Percentiles rank a stretch among this genome's conserved stretches.
Evolutionary conservation across 768 basidiomycete species (phyloP).

Genomic region (Calocybe gangraenosa): DNA sequence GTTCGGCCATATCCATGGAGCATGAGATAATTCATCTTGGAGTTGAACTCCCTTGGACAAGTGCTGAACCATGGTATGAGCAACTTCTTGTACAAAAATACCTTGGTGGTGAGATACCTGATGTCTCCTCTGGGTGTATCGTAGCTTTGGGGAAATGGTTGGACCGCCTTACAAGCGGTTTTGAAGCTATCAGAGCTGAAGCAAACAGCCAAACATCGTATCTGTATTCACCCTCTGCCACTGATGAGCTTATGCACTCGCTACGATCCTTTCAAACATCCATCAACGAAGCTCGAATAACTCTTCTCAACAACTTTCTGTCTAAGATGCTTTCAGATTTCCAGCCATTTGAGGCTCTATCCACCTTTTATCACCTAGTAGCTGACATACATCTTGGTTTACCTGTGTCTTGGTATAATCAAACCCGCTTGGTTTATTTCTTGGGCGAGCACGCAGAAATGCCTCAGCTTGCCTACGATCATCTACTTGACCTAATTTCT

Average conservation of each 20-base stretch:
- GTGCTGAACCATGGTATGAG: slow-evolving; percentile 5
- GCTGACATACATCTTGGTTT: background rate
- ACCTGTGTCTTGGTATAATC: slow-evolving; percentile 6
- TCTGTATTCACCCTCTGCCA: slow-evolving; percentile 1
- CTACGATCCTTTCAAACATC: slow-evolving; percentile 9
- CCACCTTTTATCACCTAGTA: slow-evolving; percentile 6
- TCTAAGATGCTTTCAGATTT: slow-evolving; percentile 5
- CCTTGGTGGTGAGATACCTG: background rate
- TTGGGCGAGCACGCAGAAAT: slow-evolving; percentile 1
- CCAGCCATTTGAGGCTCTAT: slow-evolving; percentile 4
- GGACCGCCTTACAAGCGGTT: background rate
- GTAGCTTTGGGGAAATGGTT: slow-evolving; percentile 10
- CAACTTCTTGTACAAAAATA: slow-evolving; percentile 6
- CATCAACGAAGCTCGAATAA: slow-evolving; percentile 9
- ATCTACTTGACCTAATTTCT: background rate
- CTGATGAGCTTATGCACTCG: slow-evolving; percentile 8
- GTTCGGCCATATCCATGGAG: slow-evolving; percentile 7
- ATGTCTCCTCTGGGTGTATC: slow-evolving; percentile 10
- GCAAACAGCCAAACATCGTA: background rate
- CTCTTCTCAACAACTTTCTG: slow-evolving; percentile 3
- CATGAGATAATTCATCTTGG: slow-evolving; percentile 1
- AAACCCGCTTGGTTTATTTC: slow-evolving; percentile 3
- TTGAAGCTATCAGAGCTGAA: slow-evolving; percentile 3
- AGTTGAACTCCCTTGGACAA: slow-evolving; percentile 7
- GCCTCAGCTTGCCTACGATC: slow-evolving; percentile 4